Evolutionary conservation across 495 filamentous ascomycete species (phyloP).

Genomic region (Acidomyces sp.): DNA sequence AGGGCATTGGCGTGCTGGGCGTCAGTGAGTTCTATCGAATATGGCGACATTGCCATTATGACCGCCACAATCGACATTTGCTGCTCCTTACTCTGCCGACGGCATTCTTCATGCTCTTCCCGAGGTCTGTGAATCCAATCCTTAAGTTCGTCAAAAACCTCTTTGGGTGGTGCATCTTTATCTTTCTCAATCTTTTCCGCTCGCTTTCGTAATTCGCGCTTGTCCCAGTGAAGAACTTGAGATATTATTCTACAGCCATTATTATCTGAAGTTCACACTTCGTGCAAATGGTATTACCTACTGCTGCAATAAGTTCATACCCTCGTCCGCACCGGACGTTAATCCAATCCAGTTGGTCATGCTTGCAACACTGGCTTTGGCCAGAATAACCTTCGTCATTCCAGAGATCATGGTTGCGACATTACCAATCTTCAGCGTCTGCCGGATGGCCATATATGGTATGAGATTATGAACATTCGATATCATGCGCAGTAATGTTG

Average conservation of each 20-base stretch:
- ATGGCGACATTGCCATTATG: constrained; percentile 32
- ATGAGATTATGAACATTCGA: constrained; percentile 45
- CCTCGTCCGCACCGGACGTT: constrained; percentile 45
- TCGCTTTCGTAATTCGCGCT: constrained; percentile 40
- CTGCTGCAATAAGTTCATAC: constrained; percentile 58
- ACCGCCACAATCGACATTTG: constrained; percentile 39
- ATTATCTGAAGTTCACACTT: background rate
- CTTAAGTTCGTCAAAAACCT: constrained; percentile 37
- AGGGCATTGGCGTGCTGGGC: constrained; percentile 40
- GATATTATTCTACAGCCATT: constrained; percentile 43
- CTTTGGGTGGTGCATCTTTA: constrained; percentile 35
- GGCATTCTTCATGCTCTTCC: constrained; percentile 36
- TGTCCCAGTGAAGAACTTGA: constrained; percentile 48
- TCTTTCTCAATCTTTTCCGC: constrained; percentile 40
- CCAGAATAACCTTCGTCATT: constrained; percentile 47
- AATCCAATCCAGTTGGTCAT: constrained; percentile 53
- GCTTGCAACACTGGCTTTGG: constrained; percentile 48
- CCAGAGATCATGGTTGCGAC: constrained; percentile 56
- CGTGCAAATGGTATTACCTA: constrained; percentile 16
- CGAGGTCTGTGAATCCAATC: constrained; percentile 34
- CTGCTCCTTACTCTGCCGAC: constrained; percentile 30
- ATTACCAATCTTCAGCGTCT: constrained; percentile 53
- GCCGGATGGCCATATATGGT: constrained; percentile 46
- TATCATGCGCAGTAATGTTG: constrained; percentile 45
- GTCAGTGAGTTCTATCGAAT: constrained; percentile 31